Conservation (phyloP, 345 rosid species). For the Gynandropsis gynandra region DNA sequence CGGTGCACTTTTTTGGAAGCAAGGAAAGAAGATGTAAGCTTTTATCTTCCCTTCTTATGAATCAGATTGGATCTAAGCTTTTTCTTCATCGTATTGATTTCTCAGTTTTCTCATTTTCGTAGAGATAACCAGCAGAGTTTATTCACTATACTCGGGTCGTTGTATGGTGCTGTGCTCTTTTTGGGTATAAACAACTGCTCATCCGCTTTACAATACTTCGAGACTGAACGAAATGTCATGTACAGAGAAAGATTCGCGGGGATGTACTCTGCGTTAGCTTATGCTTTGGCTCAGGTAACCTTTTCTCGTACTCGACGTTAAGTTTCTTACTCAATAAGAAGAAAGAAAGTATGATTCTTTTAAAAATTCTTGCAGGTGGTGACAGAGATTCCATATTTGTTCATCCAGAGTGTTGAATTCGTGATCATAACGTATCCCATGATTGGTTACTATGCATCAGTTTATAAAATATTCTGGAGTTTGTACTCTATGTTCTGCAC, state of each 20-base stretch:
- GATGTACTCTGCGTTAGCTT: conserved; percentile 74
- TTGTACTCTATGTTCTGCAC: conserved; percentile 54
- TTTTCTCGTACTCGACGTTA: no score
- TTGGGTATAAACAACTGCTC: conserved; percentile 64
- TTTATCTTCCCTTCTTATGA: neutral
- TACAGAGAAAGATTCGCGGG: conserved; percentile 79
- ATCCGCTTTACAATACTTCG: conserved; percentile 44
- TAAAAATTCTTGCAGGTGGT: conserved; percentile 42
- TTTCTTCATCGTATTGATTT: neutral
- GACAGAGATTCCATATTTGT: conserved; percentile 61
- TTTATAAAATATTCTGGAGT: conserved; percentile 53
- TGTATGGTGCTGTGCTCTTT: conserved; percentile 41
- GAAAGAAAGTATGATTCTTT: neutral
- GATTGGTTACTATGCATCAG: conserved; percentile 54
- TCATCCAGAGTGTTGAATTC: conserved; percentile 36
- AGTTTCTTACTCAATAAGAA: neutral
- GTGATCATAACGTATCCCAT: conserved; percentile 51
- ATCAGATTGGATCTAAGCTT: neutral
- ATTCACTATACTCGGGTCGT: conserved; percentile 52
- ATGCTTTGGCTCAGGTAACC: conserved; percentile 54
- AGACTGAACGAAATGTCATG: conserved; percentile 54
- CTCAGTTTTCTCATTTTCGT: conserved; percentile 1
- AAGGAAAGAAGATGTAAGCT: conserved; percentile 57
- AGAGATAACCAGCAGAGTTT: conserved; percentile 59
- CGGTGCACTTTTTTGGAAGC: conserved; percentile 62